Evolutionary conservation across 805 yeast genomes (phyloP).

Genomic region (Tetrapisispora pingtungensis): DNA sequence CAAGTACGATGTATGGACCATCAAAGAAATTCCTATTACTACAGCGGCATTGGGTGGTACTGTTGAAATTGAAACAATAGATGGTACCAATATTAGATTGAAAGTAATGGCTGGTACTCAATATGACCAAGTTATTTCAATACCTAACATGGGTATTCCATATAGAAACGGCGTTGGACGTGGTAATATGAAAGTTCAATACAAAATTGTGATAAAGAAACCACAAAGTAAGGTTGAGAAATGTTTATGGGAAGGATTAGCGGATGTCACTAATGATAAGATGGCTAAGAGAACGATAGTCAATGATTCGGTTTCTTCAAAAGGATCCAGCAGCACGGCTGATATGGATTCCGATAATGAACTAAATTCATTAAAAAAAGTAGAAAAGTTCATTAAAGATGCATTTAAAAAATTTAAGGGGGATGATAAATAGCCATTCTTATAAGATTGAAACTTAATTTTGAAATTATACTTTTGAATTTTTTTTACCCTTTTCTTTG

Average conservation of each 20-base stretch:
- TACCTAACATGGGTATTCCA: constrained; percentile 87
- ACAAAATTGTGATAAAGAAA: constrained; percentile 59
- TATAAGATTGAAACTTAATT: too few species aligned
- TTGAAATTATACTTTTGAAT: not conserved
- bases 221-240: constrained; percentile 80
- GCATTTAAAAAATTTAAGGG: constrained; percentile 43
- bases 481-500: too few species aligned
- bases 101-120: constrained; percentile 82
- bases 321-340: constrained; percentile 1
- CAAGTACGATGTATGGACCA: constrained; percentile 49
- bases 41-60: constrained; percentile 96
- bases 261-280: constrained; percentile 77
- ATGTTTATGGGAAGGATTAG: constrained; percentile 85
- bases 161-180: constrained; percentile 35
- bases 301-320: not conserved
- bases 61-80: constrained; percentile 82
- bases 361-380: constrained; percentile 35
- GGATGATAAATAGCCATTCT: constrained; percentile 16
- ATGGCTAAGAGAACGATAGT: constrained; percentile 54
- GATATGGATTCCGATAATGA: constrained; percentile 18
- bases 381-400: constrained; percentile 48
- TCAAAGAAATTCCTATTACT: constrained; percentile 73
- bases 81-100: constrained; percentile 64
- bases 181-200: constrained; percentile 72
- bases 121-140: constrained; percentile 57